These are phyloP conservation scores for Sclerotinia borealis DNA, from an alignment of 2,329 filamentous ascomycete genomes.

Conservation along the genomic window DNA sequence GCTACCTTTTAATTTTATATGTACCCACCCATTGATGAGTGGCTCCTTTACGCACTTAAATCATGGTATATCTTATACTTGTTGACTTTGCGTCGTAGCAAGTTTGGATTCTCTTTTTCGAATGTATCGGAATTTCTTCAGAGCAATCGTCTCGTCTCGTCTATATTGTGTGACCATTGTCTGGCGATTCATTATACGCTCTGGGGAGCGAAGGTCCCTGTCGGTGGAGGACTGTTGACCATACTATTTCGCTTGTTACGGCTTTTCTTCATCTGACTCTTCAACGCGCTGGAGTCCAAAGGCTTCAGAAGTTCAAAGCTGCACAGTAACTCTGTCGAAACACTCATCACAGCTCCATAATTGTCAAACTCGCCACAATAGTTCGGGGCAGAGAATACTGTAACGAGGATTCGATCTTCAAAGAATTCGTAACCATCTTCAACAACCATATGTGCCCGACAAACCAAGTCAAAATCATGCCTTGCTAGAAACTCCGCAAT, in stretches of 20 bases:
- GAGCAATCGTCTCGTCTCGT: neutral
- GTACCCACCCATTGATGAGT: neutral
- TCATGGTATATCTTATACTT: neutral
- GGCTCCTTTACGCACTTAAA: neutral
- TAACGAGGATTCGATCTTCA: conserved; percentile 88
- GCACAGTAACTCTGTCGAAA: conserved; percentile 86
- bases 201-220: conserved; percentile 16
- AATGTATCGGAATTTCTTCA: neutral
- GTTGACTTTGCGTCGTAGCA: neutral
- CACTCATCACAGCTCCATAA: conserved; percentile 98
- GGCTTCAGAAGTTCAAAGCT: conserved; percentile 97
- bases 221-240: conserved; percentile 79
- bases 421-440: conserved; percentile 99
- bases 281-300: conserved; percentile 88
- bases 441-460: conserved; percentile 97
- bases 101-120: neutral
- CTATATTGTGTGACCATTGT: neutral
- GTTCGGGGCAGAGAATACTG: conserved; percentile 97
- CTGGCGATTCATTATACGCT: conserved; percentile 10
- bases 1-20: neutral
- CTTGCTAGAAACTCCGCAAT: conserved; percentile 92
- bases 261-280: conserved; percentile 98
- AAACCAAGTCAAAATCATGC: conserved; percentile 96
- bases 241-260: conserved; percentile 91
- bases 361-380: conserved; percentile 99